Evolutionary conservation across 2,329 filamentous ascomycete genomes (phyloP).

Genomic region (Pseudogymnoascus sp.): DNA sequence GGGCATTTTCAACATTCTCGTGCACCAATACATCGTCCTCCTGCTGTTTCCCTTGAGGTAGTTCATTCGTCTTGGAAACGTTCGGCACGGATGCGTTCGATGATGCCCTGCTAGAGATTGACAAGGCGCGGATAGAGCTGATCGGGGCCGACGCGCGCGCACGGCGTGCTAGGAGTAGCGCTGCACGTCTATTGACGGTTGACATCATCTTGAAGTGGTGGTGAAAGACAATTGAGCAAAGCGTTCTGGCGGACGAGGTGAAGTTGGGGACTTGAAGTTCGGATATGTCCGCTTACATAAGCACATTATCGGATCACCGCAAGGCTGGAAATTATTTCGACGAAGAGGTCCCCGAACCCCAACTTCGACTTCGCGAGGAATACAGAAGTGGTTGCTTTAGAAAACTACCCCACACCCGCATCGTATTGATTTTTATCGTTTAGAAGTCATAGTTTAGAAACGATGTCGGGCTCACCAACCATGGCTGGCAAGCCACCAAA

Average conservation of each 20-base stretch:
- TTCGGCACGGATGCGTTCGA: conserved; percentile 31
- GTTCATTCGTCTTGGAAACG: conserved; percentile 49
- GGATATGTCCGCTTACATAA: conserved; percentile 2
- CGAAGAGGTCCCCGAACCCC: neutral
- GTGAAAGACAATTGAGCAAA: conserved; percentile 2
- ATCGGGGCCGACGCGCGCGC: neutral
- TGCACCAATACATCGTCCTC: conserved; percentile 42
- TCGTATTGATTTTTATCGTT: neutral
- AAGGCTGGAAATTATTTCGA: conserved; percentile 7
- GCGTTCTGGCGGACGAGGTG: neutral
- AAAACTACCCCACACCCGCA: neutral
- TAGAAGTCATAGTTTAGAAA: conserved; percentile 19
- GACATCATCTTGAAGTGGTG: conserved; percentile 3
- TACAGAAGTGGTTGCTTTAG: neutral
- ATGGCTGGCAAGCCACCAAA: conserved; percentile 43
- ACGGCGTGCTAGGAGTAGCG: neutral
- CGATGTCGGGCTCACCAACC: conserved; percentile 30
- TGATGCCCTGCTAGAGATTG: conserved; percentile 18
- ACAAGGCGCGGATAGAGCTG: neutral
- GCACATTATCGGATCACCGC: neutral
- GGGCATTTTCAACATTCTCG: conserved; percentile 40
- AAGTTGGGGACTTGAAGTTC: conserved; percentile 2
- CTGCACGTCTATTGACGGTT: conserved; percentile 3
- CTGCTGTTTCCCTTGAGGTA: conserved; percentile 40
- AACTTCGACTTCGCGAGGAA: neutral